Conservation (phyloP, 179 eudicot genomes). For the Beta macrorhiza region DNA sequence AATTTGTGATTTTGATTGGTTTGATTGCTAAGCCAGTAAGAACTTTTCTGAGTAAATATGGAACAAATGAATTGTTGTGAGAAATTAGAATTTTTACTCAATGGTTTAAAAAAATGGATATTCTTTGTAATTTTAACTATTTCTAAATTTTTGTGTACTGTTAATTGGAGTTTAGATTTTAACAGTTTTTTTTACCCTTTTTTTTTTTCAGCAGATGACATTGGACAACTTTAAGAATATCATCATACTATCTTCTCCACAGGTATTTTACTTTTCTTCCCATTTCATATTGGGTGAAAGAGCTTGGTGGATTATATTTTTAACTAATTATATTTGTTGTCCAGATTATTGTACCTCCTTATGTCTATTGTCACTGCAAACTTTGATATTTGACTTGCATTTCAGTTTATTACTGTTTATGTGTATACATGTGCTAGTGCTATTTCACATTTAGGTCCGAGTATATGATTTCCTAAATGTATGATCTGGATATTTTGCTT, state of each 20-base stretch:
- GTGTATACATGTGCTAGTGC: not conserved
- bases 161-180: too few relatives aligned
- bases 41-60: too few relatives aligned
- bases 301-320: constrained; percentile 1
- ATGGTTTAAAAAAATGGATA: too few relatives aligned
- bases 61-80: too few relatives aligned
- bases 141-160: too few relatives aligned
- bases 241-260: constrained; percentile 86
- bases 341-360: not conserved
- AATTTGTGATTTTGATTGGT: too few relatives aligned
- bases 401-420: not conserved
- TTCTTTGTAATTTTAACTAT: too few relatives aligned
- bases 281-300: not conserved
- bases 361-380: not conserved
- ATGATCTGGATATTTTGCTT: not conserved
- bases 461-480: not conserved
- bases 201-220: constrained; percentile 71
- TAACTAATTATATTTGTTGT: not conserved
- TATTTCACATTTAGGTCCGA: not conserved
- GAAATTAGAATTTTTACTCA: too few relatives aligned
- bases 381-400: not conserved
- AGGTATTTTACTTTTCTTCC: constrained; percentile 50
- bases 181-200: not conserved
- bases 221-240: constrained; percentile 84
- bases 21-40: too few relatives aligned